phyloP scores from a whole-genome alignment of 2,329 filamentous ascomycete genomes.

The Aspergillus tamarii region DNA sequence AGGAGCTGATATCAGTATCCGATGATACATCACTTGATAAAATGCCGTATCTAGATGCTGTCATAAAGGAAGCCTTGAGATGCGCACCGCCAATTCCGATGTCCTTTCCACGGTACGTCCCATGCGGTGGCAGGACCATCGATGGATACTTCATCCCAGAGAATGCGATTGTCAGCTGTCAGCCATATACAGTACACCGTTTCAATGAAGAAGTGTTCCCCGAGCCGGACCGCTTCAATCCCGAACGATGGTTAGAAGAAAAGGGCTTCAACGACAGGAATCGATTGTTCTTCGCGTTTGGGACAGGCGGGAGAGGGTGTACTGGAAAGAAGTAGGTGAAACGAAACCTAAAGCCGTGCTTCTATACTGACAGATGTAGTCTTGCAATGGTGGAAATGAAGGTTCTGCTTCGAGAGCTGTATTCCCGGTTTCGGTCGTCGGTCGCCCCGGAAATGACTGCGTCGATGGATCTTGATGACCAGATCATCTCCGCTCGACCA shows the following conservation, averaged over 20 bases:
- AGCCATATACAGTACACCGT: constrained; percentile 43
- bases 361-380: constrained; percentile 36
- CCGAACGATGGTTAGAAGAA: constrained; percentile 40
- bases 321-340: constrained; percentile 51
- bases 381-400: constrained; percentile 72
- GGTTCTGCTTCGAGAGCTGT: constrained; percentile 64
- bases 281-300: constrained; percentile 67
- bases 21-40: constrained; percentile 37
- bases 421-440: constrained; percentile 59
- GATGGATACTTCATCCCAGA: constrained; percentile 39
- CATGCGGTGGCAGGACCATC: constrained; percentile 44
- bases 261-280: constrained; percentile 46
- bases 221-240: constrained; percentile 33
- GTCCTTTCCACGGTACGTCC: constrained; percentile 52
- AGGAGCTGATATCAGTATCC: constrained; percentile 54
- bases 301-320: constrained; percentile 67
- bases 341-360: neutral
- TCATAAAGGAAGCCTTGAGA: constrained; percentile 64
- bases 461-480: constrained; percentile 68
- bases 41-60: constrained; percentile 64
- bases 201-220: constrained; percentile 33
- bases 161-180: constrained; percentile 43
- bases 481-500: constrained; percentile 68
- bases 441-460: constrained; percentile 57
- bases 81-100: constrained; percentile 59